Base-by-base conservation (phyloP, 768 basidiomycete genomes). In the Mycena kentingensis region DNA sequence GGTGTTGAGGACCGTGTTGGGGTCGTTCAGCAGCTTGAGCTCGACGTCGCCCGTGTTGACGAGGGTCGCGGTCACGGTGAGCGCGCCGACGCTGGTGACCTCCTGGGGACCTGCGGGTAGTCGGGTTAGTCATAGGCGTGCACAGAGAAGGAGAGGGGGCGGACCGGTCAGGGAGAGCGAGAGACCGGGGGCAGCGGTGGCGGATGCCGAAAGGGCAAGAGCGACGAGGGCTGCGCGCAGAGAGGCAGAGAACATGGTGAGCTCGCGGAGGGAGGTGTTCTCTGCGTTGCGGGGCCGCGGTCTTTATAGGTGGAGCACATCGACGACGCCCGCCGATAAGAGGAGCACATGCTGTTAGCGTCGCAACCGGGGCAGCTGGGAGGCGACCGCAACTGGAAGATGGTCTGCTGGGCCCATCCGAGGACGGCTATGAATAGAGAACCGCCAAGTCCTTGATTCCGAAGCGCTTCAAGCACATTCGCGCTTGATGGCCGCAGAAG, bases 11-110 rank as follows among this genome's bases (percentile, higher is more conserved):
- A 69, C 58, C 28, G 66, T 60, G 44, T 68, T 65, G 27, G 76
- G 76, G 62, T 77, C 72, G 56, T 75, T 74, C 41, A 77, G 62
- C 47, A 78, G 60, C 63, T 73, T 75, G 46, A 77, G 55, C 27
- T 73, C 69, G 60, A 74, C 71, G 46, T 73, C 64, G 39, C 77
- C 77, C 34, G 73, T 75, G 68, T 79, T 78, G 54, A 67, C 71
- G 58, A 79, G 54, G 27, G 71, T 74, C 12, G 75, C 65, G 28
- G 55, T 52, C 50, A 79, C 63, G 58, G 71, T 70, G 26, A 77
- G 59, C 58, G 73, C 72, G 52, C 72, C 60, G 31, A 76, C 70
- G 51, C 66, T 71, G 21, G 63, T 59, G 31, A 75, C 73, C 26
- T 66, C 54, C n/a, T 59, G 55, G 34, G 74, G 73, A 4, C 71